Evolutionary conservation across 257 asterid genomes (phyloP).

Genomic region (Knoxia roxburghii): DNA sequence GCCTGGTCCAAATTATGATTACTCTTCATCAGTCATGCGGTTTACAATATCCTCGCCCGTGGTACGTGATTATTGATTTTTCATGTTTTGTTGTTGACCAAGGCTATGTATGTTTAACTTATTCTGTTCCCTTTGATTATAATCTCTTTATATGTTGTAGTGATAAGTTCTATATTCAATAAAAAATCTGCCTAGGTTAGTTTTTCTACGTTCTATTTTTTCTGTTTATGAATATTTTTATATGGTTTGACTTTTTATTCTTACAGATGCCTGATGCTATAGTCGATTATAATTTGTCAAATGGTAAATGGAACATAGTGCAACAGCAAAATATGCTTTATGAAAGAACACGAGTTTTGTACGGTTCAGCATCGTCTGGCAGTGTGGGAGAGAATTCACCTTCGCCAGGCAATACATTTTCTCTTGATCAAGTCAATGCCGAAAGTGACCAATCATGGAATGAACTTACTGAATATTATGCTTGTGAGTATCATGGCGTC

Average conservation of each 20-base stretch:
- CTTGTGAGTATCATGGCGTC: slow-evolving; percentile 73
- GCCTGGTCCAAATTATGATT: slow-evolving; percentile 90
- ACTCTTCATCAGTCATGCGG: slow-evolving; percentile 76
- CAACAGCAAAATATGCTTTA: slow-evolving; percentile 85
- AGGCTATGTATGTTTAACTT: background rate
- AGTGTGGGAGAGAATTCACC: slow-evolving; percentile 32
- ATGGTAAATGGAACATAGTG: slow-evolving; percentile 69
- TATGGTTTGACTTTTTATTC: background rate
- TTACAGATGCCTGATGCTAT: slow-evolving; percentile 95
- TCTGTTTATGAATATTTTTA: background rate
- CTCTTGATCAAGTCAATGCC: slow-evolving; percentile 12
- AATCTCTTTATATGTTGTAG: background rate
- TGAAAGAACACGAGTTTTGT: slow-evolving; percentile 72
- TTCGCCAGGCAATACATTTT: slow-evolving; percentile 23
- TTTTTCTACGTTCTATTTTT: background rate
- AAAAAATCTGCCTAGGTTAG: background rate
- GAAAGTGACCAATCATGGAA: slow-evolving; percentile 55
- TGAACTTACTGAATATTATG: slow-evolving; percentile 83
- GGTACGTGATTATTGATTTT: slow-evolving; percentile 41
- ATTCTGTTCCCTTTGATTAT: too few relatives aligned
- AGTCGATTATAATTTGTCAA: slow-evolving; percentile 73
- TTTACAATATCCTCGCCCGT: slow-evolving; percentile 79
- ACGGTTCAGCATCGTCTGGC: slow-evolving; percentile 58
- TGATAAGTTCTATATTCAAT: background rate
- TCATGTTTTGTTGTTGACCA: slow-evolving; percentile 3